A percentile compares a stretch with the other conserved stretches of the same genome.
Conservation (phyloP, 2,329 filamentous ascomycete species). For the Arthrobotrys entomopaga region DNA sequence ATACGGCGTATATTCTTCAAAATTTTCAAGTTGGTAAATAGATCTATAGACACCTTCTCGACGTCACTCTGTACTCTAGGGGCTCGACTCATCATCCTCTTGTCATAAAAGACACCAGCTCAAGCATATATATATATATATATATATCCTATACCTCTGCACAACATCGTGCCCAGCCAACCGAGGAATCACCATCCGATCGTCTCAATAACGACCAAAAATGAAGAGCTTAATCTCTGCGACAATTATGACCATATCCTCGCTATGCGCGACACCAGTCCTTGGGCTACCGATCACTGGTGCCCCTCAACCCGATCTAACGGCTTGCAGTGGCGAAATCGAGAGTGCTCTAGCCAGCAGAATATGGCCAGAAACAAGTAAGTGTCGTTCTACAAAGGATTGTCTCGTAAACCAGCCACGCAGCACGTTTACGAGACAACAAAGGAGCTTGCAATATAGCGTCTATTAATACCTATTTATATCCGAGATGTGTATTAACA, state of each 20-base stretch:
- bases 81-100: no score
- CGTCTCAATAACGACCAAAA: not conserved
- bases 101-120: no score
- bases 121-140: no score
- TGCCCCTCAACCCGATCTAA: slow-evolving; percentile 1
- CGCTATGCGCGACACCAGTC: slow-evolving; percentile 9
- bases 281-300: slow-evolving; percentile 14
- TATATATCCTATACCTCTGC: not conserved
- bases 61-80: no score
- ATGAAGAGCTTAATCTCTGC: slow-evolving; percentile 27
- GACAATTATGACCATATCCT: slow-evolving; percentile 8
- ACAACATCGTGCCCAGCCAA: not conserved
- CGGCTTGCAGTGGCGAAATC: slow-evolving; percentile 27
- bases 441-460: not conserved
- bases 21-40: no score
- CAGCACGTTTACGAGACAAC: no score
- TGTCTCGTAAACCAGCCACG: not conserved
- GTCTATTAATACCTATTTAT: no score
- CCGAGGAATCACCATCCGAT: not conserved
- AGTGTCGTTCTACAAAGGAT: slow-evolving; percentile 2
- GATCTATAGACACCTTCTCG: no score
- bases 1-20: no score
- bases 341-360: slow-evolving; percentile 21
- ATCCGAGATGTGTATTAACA: not conserved
- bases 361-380: slow-evolving; percentile 28